phyloP scores from a whole-genome alignment of 164 flowering plant species.

The Nymphaea colorata region DNA sequence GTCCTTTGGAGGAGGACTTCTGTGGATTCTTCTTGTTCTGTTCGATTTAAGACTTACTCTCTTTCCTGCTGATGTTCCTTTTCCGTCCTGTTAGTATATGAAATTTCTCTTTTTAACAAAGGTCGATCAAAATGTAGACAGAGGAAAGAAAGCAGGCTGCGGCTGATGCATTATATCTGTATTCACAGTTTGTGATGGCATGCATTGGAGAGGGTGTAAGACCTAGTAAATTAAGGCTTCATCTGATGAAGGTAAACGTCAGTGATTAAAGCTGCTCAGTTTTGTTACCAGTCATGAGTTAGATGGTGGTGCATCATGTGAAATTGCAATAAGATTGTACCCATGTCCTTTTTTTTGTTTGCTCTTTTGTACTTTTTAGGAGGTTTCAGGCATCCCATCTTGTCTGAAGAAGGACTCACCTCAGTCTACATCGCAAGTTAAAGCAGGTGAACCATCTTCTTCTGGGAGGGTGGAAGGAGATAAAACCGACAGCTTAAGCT shows the following conservation, averaged over 20 bases:
- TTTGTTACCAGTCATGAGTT: too few relatives aligned
- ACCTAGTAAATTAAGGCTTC: conserved; percentile 83
- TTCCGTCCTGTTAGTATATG: too few relatives aligned
- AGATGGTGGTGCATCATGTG: too few relatives aligned
- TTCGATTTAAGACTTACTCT: too few relatives aligned
- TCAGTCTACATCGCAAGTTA: conserved; percentile 33
- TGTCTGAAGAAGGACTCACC: conserved; percentile 36
- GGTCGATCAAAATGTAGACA: conserved; percentile 22
- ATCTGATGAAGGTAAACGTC: conserved; percentile 78
- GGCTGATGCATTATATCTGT: conserved; percentile 69
- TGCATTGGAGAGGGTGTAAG: conserved; percentile 76
- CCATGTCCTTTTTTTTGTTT: background rate
- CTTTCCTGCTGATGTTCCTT: too few relatives aligned
- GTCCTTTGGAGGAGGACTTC: too few relatives aligned
- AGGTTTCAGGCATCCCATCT: conserved; percentile 79
- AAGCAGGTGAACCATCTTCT: conserved; percentile 75
- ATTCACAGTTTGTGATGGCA: conserved; percentile 78
- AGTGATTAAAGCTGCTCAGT: too few relatives aligned
- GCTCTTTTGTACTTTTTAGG: conserved; percentile 29
- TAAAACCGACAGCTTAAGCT: conserved; percentile 30
- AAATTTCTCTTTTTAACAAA: too few relatives aligned
- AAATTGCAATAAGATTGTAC: too few relatives aligned
- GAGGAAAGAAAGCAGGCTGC: conserved; percentile 92
- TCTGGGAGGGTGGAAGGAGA: conserved; percentile 57
- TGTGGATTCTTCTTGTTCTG: too few relatives aligned